Evolutionary conservation across 2,329 filamentous ascomycete genomes (phyloP).

Genomic region (Hypoxylon sp.): DNA sequence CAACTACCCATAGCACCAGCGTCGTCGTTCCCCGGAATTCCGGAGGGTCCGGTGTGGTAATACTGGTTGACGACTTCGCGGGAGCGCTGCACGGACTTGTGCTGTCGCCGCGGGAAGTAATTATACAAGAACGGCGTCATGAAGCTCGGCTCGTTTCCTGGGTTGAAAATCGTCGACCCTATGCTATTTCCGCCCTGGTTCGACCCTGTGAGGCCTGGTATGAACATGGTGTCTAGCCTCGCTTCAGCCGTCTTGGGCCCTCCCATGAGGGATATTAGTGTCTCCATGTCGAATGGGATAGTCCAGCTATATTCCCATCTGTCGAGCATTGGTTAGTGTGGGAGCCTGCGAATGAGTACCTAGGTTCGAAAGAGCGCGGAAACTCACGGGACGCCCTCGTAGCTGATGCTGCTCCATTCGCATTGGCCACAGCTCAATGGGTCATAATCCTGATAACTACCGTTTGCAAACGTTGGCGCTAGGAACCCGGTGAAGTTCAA

Average conservation of each 20-base stretch:
- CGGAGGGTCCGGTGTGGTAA: constrained; percentile 56
- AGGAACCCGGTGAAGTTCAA: constrained; percentile 63
- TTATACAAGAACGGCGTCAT: constrained; percentile 63
- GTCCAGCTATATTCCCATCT: constrained; percentile 63
- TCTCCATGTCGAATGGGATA: constrained; percentile 65
- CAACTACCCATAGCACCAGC: constrained; percentile 68
- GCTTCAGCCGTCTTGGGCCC: constrained; percentile 60
- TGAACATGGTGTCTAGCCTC: constrained; percentile 52
- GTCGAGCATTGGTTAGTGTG: background rate
- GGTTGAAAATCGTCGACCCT: constrained; percentile 58
- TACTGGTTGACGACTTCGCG: constrained; percentile 58
- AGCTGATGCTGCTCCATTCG: constrained; percentile 56
- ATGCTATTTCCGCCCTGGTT: constrained; percentile 58
- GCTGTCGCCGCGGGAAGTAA: constrained; percentile 58
- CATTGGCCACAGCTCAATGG: constrained; percentile 62
- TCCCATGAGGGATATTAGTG: constrained; percentile 60
- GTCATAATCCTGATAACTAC: constrained; percentile 55
- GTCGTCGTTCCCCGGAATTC: constrained; percentile 66
- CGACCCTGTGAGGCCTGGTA: constrained; percentile 53
- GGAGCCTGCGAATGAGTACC: background rate
- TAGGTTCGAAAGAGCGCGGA: too few species aligned
- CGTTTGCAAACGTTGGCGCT: constrained; percentile 60
- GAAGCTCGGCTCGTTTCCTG: constrained; percentile 47
- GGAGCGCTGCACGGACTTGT: constrained; percentile 59
- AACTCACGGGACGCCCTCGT: constrained; percentile 53